Evolutionary conservation across 495 filamentous ascomycete species (phyloP), one percentile per base, ranked within the genome.

Genomic region (Talaromyces ruber): DNA sequence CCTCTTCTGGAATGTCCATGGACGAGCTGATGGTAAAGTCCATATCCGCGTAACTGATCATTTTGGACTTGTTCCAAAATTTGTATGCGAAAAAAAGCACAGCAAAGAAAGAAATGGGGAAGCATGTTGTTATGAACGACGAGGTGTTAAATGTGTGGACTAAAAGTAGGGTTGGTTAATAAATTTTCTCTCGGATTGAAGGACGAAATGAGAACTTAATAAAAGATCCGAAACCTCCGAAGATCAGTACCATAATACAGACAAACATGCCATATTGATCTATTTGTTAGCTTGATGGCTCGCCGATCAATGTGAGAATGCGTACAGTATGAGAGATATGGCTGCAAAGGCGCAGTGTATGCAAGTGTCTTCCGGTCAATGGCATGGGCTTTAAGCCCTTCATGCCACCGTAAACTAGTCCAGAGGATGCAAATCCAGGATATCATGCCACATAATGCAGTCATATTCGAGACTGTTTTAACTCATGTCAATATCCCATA

Each of bases 311-410:
- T 18, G 3, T 0, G 12, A 2, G 11, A 37, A 5, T 32, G 9
- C 66, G 64, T 56, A 66, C 66, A 68, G 25, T 68, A 68, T 14
- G 64, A 64, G 8, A 68, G 37, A 68, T 74, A 88, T 4, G 85
- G 85, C 70, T 87, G 84, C 62, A 80, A 72, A 16, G 79, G 73
- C 3, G 82, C 80, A 53, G 78, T 75, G 69, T 84, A 90, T 0
- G 84, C 83, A 34, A 89, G 72, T 5, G 81, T 72, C 59, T 83
- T 76, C 14, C 77, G 74, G 18, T 72, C 74, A 57, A 88, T 81
- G 47, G 81, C 79, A 62, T 83, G 85, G 3, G 74, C 78, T 61
- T 79, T 75, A 25, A 88, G 73, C 4, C 79, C 86, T 1, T 78
- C 72, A 73, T 83, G 81, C 72, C 89, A 89, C n/a, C 76, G 74